A percentile compares a stretch with the other conserved stretches of the same genome.
These are phyloP conservation scores for Acer yangbiense DNA, from an alignment of 345 rosid genomes.

Conservation along the genomic window DNA sequence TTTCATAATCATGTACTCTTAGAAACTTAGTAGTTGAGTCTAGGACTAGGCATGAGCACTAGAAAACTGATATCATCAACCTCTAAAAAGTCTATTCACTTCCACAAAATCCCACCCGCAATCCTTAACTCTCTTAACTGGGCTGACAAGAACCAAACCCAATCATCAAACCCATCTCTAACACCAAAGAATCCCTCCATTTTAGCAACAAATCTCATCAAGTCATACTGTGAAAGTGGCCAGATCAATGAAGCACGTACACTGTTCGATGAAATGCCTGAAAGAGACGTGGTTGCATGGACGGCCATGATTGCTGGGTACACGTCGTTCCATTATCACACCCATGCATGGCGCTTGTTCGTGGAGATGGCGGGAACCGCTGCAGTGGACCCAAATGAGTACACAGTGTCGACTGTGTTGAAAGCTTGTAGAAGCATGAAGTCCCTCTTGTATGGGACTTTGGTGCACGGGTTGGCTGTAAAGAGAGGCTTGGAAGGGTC, in stretches of 20 bases:
- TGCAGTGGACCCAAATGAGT: conserved; percentile 57
- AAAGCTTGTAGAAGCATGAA: conserved; percentile 75
- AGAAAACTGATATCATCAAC: conserved; percentile 34
- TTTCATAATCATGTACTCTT: background rate
- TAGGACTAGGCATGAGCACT: conserved; percentile 30
- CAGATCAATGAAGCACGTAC: conserved; percentile 42
- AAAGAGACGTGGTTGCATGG: conserved; percentile 74
- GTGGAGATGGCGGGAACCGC: conserved; percentile 52
- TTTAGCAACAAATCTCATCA: conserved; percentile 68
- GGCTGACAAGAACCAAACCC: conserved; percentile 29
- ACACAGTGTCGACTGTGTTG: conserved; percentile 63
- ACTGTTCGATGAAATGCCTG: conserved; percentile 74
- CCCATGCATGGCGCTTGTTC: conserved; percentile 62
- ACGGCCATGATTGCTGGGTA: conserved; percentile 68
- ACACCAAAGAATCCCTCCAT: conserved; percentile 52
- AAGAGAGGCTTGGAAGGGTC: conserved; percentile 68
- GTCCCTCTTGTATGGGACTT: conserved; percentile 49
- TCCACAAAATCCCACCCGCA: conserved; percentile 40
- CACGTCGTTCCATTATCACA: conserved; percentile 44
- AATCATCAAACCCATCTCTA: conserved; percentile 23
- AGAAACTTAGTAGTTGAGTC: background rate
- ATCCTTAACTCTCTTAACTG: conserved; percentile 46
- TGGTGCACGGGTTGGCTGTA: conserved; percentile 64
- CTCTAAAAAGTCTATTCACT: background rate
- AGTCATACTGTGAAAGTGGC: conserved; percentile 50